Percentiles rank a stretch among this genome's conserved stretches.
Conservation (phyloP, 352 stramenopile genomes). For the Phytophthora gonapodyides region DNA sequence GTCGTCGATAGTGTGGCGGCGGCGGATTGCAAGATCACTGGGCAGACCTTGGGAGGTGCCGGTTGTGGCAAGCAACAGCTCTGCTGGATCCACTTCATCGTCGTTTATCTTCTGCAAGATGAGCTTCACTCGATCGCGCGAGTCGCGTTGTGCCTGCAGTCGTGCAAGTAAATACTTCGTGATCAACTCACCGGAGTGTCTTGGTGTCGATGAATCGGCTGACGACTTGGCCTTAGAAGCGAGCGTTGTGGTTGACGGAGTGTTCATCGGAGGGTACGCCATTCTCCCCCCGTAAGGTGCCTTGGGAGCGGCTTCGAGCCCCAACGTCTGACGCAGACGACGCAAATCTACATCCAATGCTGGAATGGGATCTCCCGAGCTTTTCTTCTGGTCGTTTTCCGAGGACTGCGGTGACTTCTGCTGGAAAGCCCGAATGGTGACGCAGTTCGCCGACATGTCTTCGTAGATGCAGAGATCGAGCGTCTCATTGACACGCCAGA, state of each 20-base stretch:
- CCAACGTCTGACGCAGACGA: constrained; percentile 51
- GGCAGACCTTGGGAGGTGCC: constrained; percentile 30
- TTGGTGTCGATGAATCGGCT: constrained; percentile 14
- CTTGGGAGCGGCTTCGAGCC: constrained; percentile 26
- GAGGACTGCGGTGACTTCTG: constrained; percentile 37
- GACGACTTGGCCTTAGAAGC: constrained; percentile 17
- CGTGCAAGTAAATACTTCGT: constrained; percentile 77
- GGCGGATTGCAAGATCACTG: constrained; percentile 59
- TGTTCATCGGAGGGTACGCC: constrained; percentile 16
- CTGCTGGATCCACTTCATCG: constrained; percentile 58
- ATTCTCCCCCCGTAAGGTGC: constrained; percentile 17
- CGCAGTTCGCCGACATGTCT: constrained; percentile 62
- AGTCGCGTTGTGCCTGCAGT: constrained; percentile 65
- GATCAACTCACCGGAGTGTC: constrained; percentile 44
- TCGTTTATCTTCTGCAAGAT: constrained; percentile 75
- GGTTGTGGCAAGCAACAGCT: constrained; percentile 37
- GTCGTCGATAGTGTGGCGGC: constrained; percentile 82
- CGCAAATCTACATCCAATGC: constrained; percentile 63
- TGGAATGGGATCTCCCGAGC: constrained; percentile 37
- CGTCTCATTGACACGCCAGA: constrained; percentile 89
- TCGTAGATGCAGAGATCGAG: constrained; percentile 87
- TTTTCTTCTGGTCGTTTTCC: constrained; percentile 18
- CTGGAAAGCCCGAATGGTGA: constrained; percentile 73
- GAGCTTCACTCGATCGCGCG: constrained; percentile 47
- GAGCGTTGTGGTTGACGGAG: constrained; percentile 7